Percentiles rank a stretch among this genome's conserved stretches.
phyloP scores from a whole-genome alignment of 2,329 filamentous ascomycete genomes.

The Pezicula carpinea region DNA sequence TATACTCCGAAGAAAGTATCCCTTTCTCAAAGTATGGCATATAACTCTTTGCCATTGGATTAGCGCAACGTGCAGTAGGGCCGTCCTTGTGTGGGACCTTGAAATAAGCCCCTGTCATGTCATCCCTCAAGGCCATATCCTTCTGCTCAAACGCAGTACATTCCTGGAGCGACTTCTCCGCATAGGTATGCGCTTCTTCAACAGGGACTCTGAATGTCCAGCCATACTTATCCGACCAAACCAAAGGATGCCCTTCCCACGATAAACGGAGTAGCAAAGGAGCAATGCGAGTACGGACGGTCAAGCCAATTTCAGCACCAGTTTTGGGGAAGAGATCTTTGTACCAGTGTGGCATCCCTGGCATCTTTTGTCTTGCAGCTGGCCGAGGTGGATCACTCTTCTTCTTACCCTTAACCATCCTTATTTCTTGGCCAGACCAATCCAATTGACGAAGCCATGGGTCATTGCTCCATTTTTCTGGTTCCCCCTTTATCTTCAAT shows the following conservation, averaged over 20 bases:
- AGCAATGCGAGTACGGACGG: conserved; percentile 82
- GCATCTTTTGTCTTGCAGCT: conserved; percentile 81
- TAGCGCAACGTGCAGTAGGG: conserved; percentile 75
- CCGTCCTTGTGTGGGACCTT: conserved; percentile 97
- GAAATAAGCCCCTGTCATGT: conserved; percentile 67
- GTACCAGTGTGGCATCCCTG: conserved; percentile 94
- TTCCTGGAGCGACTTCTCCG: conserved; percentile 63
- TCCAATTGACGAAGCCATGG: conserved; percentile 92
- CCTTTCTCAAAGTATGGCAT: conserved; percentile 87
- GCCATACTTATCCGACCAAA: conserved; percentile 90
- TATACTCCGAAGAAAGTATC: conserved; percentile 78
- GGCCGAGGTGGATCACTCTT: conserved; percentile 76
- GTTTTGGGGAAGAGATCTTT: conserved; percentile 77
- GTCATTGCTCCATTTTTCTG: conserved; percentile 68
- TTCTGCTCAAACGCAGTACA: conserved; percentile 77
- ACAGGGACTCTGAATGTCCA: conserved; percentile 83
- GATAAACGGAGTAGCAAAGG: conserved; percentile 77
- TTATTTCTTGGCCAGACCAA: conserved; percentile 91
- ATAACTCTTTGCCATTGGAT: conserved; percentile 88
- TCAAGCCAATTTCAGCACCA: conserved; percentile 66
- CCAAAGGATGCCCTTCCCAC: conserved; percentile 85
- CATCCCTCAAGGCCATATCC: conserved; percentile 59
- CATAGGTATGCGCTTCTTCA: conserved; percentile 59
- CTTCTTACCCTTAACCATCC: conserved; percentile 86
- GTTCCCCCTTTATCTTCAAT: conserved; percentile 64